Evolutionary conservation across 768 basidiomycete genomes (phyloP).

Genomic region (Mycena kentingensis): DNA sequence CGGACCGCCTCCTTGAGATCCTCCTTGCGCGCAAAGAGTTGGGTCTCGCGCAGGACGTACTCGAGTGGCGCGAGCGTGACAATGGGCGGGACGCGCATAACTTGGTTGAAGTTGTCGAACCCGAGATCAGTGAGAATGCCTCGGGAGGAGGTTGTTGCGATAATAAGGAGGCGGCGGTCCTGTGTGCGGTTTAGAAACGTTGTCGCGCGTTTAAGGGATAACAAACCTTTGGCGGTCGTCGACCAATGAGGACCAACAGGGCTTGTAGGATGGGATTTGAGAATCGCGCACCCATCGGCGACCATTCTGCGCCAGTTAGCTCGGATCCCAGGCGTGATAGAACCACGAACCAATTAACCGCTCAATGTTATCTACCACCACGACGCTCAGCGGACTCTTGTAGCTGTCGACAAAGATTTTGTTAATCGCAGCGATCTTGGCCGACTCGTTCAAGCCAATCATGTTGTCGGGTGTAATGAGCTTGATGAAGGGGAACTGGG

Average conservation of each 20-base stretch:
- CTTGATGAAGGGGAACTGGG: conserved; percentile 98
- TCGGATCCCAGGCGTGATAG: conserved; percentile 26
- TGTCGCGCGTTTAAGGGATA: background rate
- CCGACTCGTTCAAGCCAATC: conserved; percentile 92
- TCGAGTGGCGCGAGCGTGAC: conserved; percentile 71
- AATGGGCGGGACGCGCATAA: conserved; percentile 84
- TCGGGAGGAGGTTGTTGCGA: conserved; percentile 90
- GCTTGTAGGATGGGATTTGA: conserved; percentile 93
- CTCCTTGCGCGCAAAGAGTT: conserved; percentile 63
- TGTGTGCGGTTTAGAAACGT: conserved; percentile 32
- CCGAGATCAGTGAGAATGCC: conserved; percentile 87
- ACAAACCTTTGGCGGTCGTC: conserved; percentile 87
- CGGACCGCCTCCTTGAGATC: conserved; percentile 61
- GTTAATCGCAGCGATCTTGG: conserved; percentile 88
- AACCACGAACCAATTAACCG: conserved; percentile 71
- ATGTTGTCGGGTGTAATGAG: conserved; percentile 93
- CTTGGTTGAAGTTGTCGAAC: conserved; percentile 88
- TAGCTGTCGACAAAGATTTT: conserved; percentile 95
- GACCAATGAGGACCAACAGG: conserved; percentile 82
- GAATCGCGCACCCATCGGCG: conserved; percentile 94
- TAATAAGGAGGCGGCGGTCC: conserved; percentile 88
- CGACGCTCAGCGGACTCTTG: conserved; percentile 94
- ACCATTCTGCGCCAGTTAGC: conserved; percentile 69
- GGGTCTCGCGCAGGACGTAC: conserved; percentile 73
- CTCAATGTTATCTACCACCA: conserved; percentile 95